Conservation (phyloP, 1,284 basidiomycete species). For the Abortiporus biennis region DNA sequence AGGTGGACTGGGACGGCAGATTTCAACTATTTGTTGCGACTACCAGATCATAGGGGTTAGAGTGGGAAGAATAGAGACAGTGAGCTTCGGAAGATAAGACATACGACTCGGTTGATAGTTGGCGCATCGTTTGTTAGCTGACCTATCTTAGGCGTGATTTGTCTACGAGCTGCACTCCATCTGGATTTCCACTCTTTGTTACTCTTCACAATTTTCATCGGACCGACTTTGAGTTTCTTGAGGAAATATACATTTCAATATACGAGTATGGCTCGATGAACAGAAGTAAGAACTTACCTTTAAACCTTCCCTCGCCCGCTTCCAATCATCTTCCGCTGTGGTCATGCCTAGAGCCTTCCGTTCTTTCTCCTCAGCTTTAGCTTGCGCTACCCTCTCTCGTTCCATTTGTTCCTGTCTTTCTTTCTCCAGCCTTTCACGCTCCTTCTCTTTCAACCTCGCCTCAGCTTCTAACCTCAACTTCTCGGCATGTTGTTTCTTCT, state of each 20-base stretch:
- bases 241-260: too few relatives aligned
- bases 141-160: constrained; percentile 88
- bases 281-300: constrained; percentile 34
- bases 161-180: constrained; percentile 67
- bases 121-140: constrained; percentile 81
- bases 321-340: constrained; percentile 64
- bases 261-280: constrained; percentile 5
- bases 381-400: constrained; percentile 22
- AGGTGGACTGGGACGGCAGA: constrained; percentile 34
- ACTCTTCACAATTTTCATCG: constrained; percentile 72
- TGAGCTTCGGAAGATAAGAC: constrained; percentile 28
- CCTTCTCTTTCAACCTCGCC: constrained; percentile 33
- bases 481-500: constrained; percentile 24
- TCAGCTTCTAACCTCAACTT: constrained; percentile 19
- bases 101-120: constrained; percentile 69
- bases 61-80: constrained; percentile 5
- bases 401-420: constrained; percentile 29
- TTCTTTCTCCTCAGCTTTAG: constrained; percentile 20
- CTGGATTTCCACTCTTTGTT: constrained; percentile 48
- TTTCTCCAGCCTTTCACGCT: constrained; percentile 30
- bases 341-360: constrained; percentile 40
- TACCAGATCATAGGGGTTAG: constrained; percentile 27
- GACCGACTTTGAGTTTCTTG: constrained; percentile 65
- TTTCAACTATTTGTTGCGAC: constrained; percentile 59
- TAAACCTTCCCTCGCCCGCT: constrained; percentile 52